These are phyloP conservation scores for Neofusicoccum sp. DNA, from an alignment of 2,329 filamentous ascomycete genomes.

Conservation along the genomic window DNA sequence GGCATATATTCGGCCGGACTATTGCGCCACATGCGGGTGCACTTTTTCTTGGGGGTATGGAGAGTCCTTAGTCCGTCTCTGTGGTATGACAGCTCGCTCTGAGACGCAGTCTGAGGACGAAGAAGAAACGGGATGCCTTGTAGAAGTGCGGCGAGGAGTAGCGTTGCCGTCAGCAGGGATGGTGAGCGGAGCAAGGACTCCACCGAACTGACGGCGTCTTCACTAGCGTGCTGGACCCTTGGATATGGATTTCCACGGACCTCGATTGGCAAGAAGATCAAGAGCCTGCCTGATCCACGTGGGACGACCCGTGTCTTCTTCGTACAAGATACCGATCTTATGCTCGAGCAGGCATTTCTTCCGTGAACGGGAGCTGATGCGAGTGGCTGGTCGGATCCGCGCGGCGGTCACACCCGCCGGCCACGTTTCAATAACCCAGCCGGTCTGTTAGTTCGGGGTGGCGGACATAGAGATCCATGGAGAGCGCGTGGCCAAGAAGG, in stretches of 20 bases:
- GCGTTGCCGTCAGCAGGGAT: neutral
- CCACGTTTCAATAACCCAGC: constrained; percentile 1
- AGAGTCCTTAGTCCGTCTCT: neutral
- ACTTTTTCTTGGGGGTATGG: neutral
- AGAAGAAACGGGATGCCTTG: neutral
- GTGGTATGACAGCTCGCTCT: constrained; percentile 3
- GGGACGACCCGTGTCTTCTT: neutral
- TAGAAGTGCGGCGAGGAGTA: neutral
- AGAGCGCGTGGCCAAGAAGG: neutral
- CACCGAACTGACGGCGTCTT: neutral
- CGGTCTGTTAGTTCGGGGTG: constrained; percentile 1
- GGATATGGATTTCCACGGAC: neutral
- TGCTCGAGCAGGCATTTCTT: neutral
- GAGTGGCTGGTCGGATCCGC: neutral
- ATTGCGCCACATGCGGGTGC: neutral
- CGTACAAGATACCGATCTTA: neutral
- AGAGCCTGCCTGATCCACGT: neutral
- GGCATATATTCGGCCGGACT: neutral
- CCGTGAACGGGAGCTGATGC: neutral
- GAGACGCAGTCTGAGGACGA: neutral
- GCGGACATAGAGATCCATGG: neutral
- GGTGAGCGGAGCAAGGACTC: neutral
- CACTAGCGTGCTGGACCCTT: constrained; percentile 3
- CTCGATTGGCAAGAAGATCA: neutral
- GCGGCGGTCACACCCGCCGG: constrained; percentile 5